phyloP scores from a whole-genome alignment of 768 basidiomycete genomes.

The Mycena galericulata region DNA sequence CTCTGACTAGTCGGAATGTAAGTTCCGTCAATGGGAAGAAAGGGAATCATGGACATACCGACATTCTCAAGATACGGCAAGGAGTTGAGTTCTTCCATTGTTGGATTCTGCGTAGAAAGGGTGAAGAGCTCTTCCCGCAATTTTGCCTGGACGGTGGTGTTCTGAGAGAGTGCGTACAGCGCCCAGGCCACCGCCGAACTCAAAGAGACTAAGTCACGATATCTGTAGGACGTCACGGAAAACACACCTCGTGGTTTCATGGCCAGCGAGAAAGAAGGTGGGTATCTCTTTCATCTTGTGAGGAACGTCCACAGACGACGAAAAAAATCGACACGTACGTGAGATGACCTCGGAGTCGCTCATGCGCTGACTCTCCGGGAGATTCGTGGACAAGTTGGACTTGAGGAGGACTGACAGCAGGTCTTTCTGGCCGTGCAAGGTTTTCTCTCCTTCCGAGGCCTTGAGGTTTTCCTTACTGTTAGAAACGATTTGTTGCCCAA shows the following conservation, averaged over 20 bases:
- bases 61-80: no score
- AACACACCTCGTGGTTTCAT: constrained; percentile 3
- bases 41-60: no score
- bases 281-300: constrained; percentile 48
- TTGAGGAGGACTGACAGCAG: constrained; percentile 59
- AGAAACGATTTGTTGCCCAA: constrained; percentile 52
- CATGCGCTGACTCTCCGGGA: constrained; percentile 55
- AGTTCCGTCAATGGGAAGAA: no score
- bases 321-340: constrained; percentile 11
- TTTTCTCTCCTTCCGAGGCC: constrained; percentile 30
- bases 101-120: no score
- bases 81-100: no score
- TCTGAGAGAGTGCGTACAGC: no score
- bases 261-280: constrained; percentile 56
- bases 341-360: constrained; percentile 61
- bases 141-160: no score
- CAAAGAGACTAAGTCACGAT: no score
- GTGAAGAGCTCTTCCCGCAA: no score
- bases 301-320: background rate
- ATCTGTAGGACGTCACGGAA: no score
- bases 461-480: constrained; percentile 49
- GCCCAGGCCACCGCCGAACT: no score
- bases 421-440: constrained; percentile 51
- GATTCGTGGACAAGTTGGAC: constrained; percentile 62
- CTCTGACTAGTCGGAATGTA: no score